Base-by-base conservation (phyloP, 2,329 filamentous ascomycete species). In the Tolypocladium endophyticum region DNA sequence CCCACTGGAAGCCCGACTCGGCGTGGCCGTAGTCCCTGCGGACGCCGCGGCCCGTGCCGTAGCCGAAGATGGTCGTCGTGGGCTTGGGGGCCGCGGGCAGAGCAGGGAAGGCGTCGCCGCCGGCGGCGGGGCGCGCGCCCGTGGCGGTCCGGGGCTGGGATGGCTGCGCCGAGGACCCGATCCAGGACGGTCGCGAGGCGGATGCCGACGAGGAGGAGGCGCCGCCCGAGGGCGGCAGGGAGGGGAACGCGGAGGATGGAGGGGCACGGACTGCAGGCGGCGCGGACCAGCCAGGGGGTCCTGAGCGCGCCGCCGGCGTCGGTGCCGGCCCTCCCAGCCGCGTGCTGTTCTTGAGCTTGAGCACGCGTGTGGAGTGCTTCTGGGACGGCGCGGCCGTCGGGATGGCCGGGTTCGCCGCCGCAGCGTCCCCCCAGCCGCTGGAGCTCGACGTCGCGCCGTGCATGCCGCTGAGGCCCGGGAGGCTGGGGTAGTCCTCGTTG, bases 401-500 rank as follows among this genome's bases (percentile, higher is more conserved):
- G 23, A 71, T 60, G 2, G 68, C 72, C 56, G 71, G 92, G 71
- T 63, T 93, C 76, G 72, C 83, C 61, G 72, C 77, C 0, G 84
- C 84, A 0, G 80, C 89, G 52, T 71, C 77, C 64, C 72, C 85
- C 85, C 88, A 84, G 61, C 82, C 83, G 59, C 77, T 81, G 12
- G 75, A 81, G 11, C 79, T 75, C 0, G 81, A 81, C 0, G 82
- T 81, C 4, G 78, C 80, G 33, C 87, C 86, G 43, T 86, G 81
- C 73, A 87, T 84, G 57, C 88, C 87, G 59, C 83, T 82, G 0
- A 90, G 81, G 0, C 88, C 88, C 1, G 93, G 92, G 0, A 97
- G 78, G 1, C 89, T 90, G 0, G 93, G 93, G 66, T 97, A 97
- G 71, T 97, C 92, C 73, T 97, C 92, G 65, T 96, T 95, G 74